Conservation (phyloP, 805 yeast species). For the Yamadazyma olivae region DNA sequence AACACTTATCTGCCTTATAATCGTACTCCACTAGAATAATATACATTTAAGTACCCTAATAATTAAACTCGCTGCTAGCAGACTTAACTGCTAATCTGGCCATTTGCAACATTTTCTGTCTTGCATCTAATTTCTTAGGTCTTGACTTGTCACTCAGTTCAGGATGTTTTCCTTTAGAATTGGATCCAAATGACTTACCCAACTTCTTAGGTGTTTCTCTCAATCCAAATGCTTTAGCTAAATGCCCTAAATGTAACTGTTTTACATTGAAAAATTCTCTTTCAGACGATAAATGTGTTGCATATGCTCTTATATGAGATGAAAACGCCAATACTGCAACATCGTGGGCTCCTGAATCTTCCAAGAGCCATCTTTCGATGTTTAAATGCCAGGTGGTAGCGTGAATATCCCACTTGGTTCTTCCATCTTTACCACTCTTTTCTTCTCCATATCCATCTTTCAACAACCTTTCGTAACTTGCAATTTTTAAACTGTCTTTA, state of each 20-base stretch:
- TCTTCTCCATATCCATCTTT: constrained; percentile 36
- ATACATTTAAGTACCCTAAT: no score
- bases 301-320: constrained; percentile 90
- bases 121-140: constrained; percentile 61
- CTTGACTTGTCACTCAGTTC: constrained; percentile 15
- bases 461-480: constrained; percentile 32
- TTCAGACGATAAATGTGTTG: constrained; percentile 87
- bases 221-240: constrained; percentile 91
- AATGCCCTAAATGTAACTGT: constrained; percentile 85
- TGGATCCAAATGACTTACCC: constrained; percentile 43
- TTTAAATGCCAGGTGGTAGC: constrained; percentile 96
- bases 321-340: constrained; percentile 79
- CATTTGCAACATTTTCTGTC: constrained; percentile 69
- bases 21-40: no score
- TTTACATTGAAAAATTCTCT: constrained; percentile 79
- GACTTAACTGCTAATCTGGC: constrained; percentile 68
- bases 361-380: constrained; percentile 84
- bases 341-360: constrained; percentile 55
- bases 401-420: constrained; percentile 78
- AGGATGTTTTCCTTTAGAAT: background rate
- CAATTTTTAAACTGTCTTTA: constrained; percentile 29
- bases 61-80: constrained; percentile 74
- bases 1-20: constrained; percentile 13
- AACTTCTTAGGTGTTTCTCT: constrained; percentile 90
- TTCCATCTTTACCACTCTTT: constrained; percentile 24